These are phyloP conservation scores for Acer campestre DNA, from an alignment of 345 rosid species.

Conservation along the genomic window DNA sequence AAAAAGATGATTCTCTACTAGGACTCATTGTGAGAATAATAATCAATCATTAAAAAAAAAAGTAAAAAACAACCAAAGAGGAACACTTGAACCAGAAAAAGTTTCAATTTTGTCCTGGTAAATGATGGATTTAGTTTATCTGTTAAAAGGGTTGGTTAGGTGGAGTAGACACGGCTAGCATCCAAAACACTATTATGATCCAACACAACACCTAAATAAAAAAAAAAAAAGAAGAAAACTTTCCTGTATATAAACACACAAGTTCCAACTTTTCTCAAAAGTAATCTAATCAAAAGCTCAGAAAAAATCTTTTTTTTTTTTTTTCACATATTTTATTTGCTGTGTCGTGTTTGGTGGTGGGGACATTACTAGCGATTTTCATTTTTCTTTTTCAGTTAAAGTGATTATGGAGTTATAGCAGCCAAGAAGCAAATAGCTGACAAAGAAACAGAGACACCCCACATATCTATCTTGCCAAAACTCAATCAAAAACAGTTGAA, in stretches of 20 bases:
- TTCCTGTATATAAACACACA: constrained; percentile 1
- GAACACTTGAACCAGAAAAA: neutral
- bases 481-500: neutral
- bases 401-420: neutral
- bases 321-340: neutral
- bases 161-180: neutral
- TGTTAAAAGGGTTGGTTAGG: constrained; percentile 12
- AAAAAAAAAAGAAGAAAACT: neutral
- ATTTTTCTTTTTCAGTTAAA: constrained; percentile 2
- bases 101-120: neutral
- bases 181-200: neutral
- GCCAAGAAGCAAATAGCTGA: neutral
- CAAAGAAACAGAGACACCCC: constrained; percentile 1
- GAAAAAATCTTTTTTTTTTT: neutral
- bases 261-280: constrained; percentile 3
- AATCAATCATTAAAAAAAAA: neutral
- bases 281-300: neutral
- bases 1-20: neutral
- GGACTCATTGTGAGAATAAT: neutral
- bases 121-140: constrained; percentile 13
- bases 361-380: neutral
- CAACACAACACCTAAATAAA: constrained; percentile 11
- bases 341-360: neutral
- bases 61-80: neutral
- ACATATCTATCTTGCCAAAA: too few species aligned